phyloP scores from a whole-genome alignment of 2,329 filamentous ascomycete species.

The Penicillium sp. region DNA sequence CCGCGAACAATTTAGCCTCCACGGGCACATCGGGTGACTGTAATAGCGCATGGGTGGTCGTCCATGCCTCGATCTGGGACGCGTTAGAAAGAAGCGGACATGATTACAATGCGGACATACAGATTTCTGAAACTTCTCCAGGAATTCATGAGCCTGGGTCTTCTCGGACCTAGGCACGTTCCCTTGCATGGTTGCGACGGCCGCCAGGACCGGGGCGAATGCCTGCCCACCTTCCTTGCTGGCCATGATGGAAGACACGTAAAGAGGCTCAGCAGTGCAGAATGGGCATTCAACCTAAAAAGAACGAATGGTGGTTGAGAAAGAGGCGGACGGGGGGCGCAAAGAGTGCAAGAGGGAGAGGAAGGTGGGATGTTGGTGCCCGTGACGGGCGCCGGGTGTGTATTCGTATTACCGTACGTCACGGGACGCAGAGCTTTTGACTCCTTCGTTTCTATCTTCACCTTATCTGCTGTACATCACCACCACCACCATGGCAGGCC shows the following conservation, averaged over 20 bases:
- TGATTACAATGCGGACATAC: slow-evolving; percentile 51
- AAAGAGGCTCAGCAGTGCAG: slow-evolving; percentile 11
- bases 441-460: slow-evolving; percentile 6
- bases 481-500: slow-evolving; percentile 53
- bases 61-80: slow-evolving; percentile 83
- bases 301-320: slow-evolving; percentile 19
- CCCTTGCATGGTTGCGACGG: slow-evolving; percentile 85
- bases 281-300: slow-evolving; percentile 9
- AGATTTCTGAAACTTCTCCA: slow-evolving; percentile 97
- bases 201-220: slow-evolving; percentile 82
- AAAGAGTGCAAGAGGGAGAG: slow-evolving; percentile 10
- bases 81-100: not conserved
- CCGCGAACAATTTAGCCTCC: slow-evolving; percentile 90
- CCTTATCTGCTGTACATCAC: slow-evolving; percentile 8
- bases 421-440: slow-evolving; percentile 26
- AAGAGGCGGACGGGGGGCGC: slow-evolving; percentile 3
- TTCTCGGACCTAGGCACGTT: slow-evolving; percentile 79
- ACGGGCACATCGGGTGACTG: slow-evolving; percentile 72
- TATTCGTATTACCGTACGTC: slow-evolving; percentile 23
- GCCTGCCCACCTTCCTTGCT: slow-evolving; percentile 65
- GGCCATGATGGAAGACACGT: slow-evolving; percentile 57
- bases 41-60: slow-evolving; percentile 78
- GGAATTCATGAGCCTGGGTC: slow-evolving; percentile 83
- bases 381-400: slow-evolving; percentile 11
- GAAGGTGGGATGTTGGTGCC: slow-evolving; percentile 27